phyloP scores from a whole-genome alignment of 768 basidiomycete species.

The Postia placenta region DNA sequence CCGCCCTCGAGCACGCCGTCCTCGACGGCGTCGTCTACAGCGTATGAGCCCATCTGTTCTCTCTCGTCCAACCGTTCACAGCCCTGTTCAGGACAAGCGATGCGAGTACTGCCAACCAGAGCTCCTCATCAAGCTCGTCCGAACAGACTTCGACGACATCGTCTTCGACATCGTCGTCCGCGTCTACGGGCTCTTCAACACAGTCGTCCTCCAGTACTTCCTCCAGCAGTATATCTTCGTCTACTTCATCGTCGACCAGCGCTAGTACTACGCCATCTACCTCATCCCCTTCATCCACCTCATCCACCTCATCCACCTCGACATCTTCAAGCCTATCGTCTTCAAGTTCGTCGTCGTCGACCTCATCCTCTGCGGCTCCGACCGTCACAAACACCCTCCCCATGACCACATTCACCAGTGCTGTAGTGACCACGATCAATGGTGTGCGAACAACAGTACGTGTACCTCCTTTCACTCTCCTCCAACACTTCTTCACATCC shows the following conservation, averaged over 20 bases:
- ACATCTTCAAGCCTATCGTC: neutral
- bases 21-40: neutral
- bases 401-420: neutral
- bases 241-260: neutral
- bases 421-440: conserved; percentile 1
- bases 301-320: neutral
- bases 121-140: neutral
- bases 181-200: neutral
- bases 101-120: neutral
- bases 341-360: neutral
- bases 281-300: neutral
- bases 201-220: neutral
- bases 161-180: neutral
- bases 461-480: neutral
- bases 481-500: neutral
- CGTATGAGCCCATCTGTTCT: neutral
- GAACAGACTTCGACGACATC: neutral
- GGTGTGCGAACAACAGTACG: neutral
- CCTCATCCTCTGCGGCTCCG: neutral
- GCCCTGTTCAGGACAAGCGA: neutral
- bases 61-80: neutral
- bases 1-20: neutral
- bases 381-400: neutral
- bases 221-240: neutral
- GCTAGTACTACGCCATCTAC: too few relatives aligned